Base-by-base conservation (phyloP, 2,329 filamentous ascomycete genomes). In the Epichloe coenophiala region DNA sequence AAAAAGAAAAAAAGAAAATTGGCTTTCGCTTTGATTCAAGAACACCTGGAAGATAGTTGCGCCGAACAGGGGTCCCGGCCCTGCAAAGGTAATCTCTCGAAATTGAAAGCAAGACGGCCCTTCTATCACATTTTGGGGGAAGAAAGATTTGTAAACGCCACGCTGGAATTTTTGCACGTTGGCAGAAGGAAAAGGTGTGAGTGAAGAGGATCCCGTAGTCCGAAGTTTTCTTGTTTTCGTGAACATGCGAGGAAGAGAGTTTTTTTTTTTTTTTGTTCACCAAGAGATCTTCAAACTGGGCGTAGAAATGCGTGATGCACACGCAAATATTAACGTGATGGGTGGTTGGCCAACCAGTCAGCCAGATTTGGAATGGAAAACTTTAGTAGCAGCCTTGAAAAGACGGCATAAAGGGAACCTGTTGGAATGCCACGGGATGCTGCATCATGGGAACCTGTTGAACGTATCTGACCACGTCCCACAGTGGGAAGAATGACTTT, bases 391-490 rank as follows among this genome's bases (percentile, higher is more conserved):
- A 77, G 52, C 73, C 72, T 61, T 74, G 75, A 51, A 76, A 70
- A 53, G 74, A 70, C 47, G 70, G 65, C 57, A 78, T 70, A 48
- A 78, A 65, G 36, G 73, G 70, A 52, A 76, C 70, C 62, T 75
- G 75, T 44, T 74, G 74, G 51, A 78, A 77, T 23, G 72, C 68
- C 46, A 71, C 65, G 52, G 73, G 68, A 51, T 75, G 70, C 55
- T 75, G 74, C 39, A 74, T 65, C 46, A 68, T 68, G 23, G 72
- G 70, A 47, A 67, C 63, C 53, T 73, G 71, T 60, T 73, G 73
- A 53, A 72, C 71, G 61, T 76, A 75, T 63, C 73, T 72, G 51
- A 77, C 68, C 60, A 76, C 64, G 53, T 76, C 74, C 73, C 73
- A 76, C 51, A 74, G 68, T 8, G 71, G 70, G 51, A 75, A 68